Evolutionary conservation across 371 early-diverging fungal genomes (phyloP), one percentile per base, ranked within the genome.

Genomic region (Mucor plumbeus): DNA sequence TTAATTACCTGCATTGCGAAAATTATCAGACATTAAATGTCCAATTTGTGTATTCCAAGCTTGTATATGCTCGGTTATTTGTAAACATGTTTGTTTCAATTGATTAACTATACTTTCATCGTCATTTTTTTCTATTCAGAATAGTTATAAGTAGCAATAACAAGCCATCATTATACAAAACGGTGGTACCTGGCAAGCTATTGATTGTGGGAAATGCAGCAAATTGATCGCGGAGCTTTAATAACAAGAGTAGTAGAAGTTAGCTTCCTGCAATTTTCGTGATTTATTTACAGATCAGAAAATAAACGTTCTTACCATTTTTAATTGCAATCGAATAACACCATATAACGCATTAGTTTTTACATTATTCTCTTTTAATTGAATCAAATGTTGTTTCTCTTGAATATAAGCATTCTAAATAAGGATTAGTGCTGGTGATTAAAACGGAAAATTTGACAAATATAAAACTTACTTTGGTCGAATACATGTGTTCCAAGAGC

Each of bases 151-250:
- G 26, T 26, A 26, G 26, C 26, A 26, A 26, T 26, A 26, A 1
- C 26, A 26, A 26, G 26, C 26, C 3, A 26, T 26, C 26, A 26
- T 26, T 26, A 26, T 3, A 26, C 3, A 26, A 26, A 26, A 26
- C 26, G 26, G 11, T 26, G 13, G 26, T 53, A 53, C 53, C 53
- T 26, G 53, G 53, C 14, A 41, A 53, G 38, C 6, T 53, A 14
- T 31, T 0, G 26, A 31, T 53, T 31, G 53, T 31, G 19, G 53
- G 53, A 53, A 53, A 53, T 43, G 43, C 60, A 60, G 61, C 47
- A 61, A 47, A 35, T 61, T 61, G 47, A 61, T 61, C 47, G 31
- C 61, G 36, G 61, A 61, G 61, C 61, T 61, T 61, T 11, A 60
- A 61, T 17, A 47, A 17, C 4, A 14, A 60, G 6, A 43, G 13